Evolutionary conservation across 2,329 filamentous ascomycete genomes (phyloP).

Genomic region (Neonectria sp.): DNA sequence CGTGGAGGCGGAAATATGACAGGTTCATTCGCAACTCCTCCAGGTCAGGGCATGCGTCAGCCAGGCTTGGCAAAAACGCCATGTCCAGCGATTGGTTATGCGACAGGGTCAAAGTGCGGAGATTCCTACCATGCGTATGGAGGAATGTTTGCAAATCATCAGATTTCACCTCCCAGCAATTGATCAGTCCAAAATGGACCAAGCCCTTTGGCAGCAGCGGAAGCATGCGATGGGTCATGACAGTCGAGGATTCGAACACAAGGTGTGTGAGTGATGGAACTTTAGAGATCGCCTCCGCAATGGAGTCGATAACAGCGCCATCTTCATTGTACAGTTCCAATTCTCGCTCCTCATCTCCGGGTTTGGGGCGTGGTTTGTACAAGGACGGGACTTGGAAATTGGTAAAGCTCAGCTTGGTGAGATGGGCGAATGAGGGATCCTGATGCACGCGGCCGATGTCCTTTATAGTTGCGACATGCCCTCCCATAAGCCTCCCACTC

Average conservation of each 20-base stretch:
- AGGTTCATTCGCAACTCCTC: slow-evolving; percentile 83
- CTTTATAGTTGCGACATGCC: slow-evolving; percentile 61
- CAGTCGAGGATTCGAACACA: slow-evolving; percentile 81
- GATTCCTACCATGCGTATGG: slow-evolving; percentile 73
- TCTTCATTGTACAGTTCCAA: slow-evolving; percentile 56
- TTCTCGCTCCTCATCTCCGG: slow-evolving; percentile 50
- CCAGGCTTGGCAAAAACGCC: slow-evolving; percentile 79
- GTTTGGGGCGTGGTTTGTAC: slow-evolving; percentile 54
- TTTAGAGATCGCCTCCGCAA: slow-evolving; percentile 52
- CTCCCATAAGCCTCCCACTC: slow-evolving; percentile 69
- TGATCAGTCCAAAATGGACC: slow-evolving; percentile 79
- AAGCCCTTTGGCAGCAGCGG: slow-evolving; percentile 77
- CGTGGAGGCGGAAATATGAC: slow-evolving; percentile 81
- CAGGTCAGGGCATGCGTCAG: slow-evolving; percentile 78
- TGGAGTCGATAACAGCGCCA: slow-evolving; percentile 57
- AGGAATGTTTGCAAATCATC: slow-evolving; percentile 77
- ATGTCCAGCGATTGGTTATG: slow-evolving; percentile 87
- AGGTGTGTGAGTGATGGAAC: slow-evolving; percentile 78
- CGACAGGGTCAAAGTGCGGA: slow-evolving; percentile 78
- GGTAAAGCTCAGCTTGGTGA: slow-evolving; percentile 72
- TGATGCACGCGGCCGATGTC: slow-evolving; percentile 68
- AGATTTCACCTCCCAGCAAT: slow-evolving; percentile 83
- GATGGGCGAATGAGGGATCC: slow-evolving; percentile 67
- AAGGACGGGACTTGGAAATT: slow-evolving; percentile 73
- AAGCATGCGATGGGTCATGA: slow-evolving; percentile 79